Evolutionary conservation across 108 stramenopile genomes (phyloP).

Genomic region (Conticribra guillardii): DNA sequence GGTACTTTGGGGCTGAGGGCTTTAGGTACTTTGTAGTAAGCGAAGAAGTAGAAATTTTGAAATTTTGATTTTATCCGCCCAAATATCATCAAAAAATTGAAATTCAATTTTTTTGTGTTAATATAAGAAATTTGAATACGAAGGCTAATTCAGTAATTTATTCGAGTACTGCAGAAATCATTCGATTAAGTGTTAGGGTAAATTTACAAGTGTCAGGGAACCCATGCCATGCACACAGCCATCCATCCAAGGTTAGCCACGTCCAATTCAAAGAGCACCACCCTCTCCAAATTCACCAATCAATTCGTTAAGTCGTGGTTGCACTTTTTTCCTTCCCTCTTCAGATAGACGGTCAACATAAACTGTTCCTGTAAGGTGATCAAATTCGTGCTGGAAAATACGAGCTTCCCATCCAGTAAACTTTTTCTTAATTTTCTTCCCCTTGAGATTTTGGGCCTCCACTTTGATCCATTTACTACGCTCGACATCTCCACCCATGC

Average conservation of each 20-base stretch:
- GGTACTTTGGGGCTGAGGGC: too few relatives aligned
- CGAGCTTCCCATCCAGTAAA: conserved; percentile 81
- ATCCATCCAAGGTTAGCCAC: not conserved
- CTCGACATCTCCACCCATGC: conserved; percentile 85
- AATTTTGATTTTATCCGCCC: too few relatives aligned
- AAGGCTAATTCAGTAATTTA: too few relatives aligned
- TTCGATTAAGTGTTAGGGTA: too few relatives aligned
- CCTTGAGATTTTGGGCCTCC: conserved; percentile 81
- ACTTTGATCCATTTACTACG: conserved; percentile 92
- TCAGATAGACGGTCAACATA: conserved; percentile 82
- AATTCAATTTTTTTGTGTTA: too few relatives aligned
- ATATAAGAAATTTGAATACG: too few relatives aligned
- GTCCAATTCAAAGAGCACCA: conserved; percentile 56
- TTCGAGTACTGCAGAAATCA: too few relatives aligned
- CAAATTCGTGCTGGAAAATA: conserved; percentile 98
- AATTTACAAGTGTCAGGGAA: too few relatives aligned
- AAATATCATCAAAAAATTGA: too few relatives aligned
- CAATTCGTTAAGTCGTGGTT: conserved; percentile 69
- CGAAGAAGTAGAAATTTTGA: too few relatives aligned
- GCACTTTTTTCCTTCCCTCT: conserved; percentile 62
- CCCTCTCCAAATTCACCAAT: conserved; percentile 76
- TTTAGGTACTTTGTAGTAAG: too few relatives aligned
- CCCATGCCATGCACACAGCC: too few relatives aligned
- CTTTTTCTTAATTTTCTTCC: conserved; percentile 88
- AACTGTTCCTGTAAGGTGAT: conserved; percentile 92